Evolutionary conservation across 2,329 filamentous ascomycete species (phyloP), one percentile per base, ranked within the genome.

Genomic region (Pseudopyricularia javanii): DNA sequence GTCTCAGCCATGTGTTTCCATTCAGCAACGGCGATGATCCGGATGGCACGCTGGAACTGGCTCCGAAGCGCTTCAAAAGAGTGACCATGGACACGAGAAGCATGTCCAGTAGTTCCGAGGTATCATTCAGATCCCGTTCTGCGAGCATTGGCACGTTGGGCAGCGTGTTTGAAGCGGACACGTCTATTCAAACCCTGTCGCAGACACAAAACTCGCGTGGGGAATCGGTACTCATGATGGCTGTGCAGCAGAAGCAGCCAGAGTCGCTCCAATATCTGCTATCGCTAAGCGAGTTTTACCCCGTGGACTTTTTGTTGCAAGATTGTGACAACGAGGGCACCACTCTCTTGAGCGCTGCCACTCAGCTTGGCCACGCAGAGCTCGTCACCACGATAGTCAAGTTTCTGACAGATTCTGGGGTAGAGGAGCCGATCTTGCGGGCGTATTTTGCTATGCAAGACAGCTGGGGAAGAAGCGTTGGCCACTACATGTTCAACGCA

Each of bases 401-500:
- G 53, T 88, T 85, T 62, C 68, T 95, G 28, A 74, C 83, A 58
- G 71, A 57, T 3, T 56, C 62, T 14, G 52, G 73, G 72, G 52
- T 73, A 73, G 34, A 75, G 17, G 71, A 80, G 51, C 68, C 74
- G 15, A 73, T 78, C 49, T 67, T 94, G 30, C 66, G 71, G 45
- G 70, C 74, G 7, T 97, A 98, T 63, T 69, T 97, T 49, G 74
- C 79, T 4, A 74, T 79, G 56, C 85, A 91, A 61, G 93, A 98
- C 63, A 81, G 79, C 35, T 85, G 90, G 72, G 93, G 91, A 22
- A 83, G 93, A 59, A 95, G 90, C 56, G 80, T 88, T 51, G 93
- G 86, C n/a, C 93, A 98, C 67, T 98, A 98, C 66, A 75, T 98
- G 15, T 98, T 98, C 70, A 87, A 95, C 62, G 85, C 88, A 8